phyloP scores from a whole-genome alignment of 108 stramenopile genomes.

The Aureococcus anophagefferens region DNA sequence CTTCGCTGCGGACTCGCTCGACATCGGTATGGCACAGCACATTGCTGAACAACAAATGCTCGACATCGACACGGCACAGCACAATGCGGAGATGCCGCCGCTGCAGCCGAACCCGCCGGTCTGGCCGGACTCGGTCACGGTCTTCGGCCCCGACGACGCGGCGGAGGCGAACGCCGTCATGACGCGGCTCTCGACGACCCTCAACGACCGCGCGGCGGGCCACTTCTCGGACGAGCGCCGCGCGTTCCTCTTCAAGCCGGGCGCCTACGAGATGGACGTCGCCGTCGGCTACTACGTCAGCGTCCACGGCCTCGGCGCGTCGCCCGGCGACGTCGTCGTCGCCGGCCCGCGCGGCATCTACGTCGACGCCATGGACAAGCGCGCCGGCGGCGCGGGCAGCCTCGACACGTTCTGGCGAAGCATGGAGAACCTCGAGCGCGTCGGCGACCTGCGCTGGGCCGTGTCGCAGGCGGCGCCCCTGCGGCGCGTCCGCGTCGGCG shows the following conservation, averaged over 20 bases:
- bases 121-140: constrained; percentile 13
- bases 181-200: constrained; percentile 17
- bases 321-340: constrained; percentile 44
- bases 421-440: constrained; percentile 43
- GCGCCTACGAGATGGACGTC: constrained; percentile 51
- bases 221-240: constrained; percentile 44
- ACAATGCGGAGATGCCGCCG: too few relatives aligned
- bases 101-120: constrained; percentile 17
- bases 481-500: not conserved
- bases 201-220: constrained; percentile 13
- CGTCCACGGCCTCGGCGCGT: constrained; percentile 52
- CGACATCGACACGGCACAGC: too few relatives aligned
- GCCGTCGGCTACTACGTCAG: constrained; percentile 63
- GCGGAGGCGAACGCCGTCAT: not conserved
- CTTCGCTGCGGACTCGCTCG: too few relatives aligned
- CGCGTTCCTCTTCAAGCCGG: constrained; percentile 65
- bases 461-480: constrained; percentile 64
- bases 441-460: too few relatives aligned
- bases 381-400: constrained; percentile 19
- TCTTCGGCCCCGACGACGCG: not conserved
- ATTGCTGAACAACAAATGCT: too few relatives aligned
- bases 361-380: constrained; percentile 18
- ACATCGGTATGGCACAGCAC: too few relatives aligned
- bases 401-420: constrained; percentile 70
- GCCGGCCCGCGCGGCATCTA: constrained; percentile 35